phyloP scores from a whole-genome alignment of 768 basidiomycete species.

The Lactarius trivialis region DNA sequence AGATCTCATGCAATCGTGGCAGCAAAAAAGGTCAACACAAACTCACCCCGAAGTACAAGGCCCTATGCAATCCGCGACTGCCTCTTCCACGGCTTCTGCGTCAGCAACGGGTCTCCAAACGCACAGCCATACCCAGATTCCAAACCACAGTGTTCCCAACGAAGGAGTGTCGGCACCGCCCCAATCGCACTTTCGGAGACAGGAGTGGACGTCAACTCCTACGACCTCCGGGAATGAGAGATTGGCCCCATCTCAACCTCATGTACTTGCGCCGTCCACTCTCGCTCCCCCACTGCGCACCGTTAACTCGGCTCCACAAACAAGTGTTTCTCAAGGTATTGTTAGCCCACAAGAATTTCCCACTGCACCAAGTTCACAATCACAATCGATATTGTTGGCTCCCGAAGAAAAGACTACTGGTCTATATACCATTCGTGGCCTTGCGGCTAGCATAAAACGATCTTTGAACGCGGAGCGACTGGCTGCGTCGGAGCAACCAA shows the following conservation, averaged over 20 bases:
- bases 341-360: neutral
- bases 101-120: neutral
- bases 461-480: conserved; percentile 17
- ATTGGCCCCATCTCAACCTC: neutral
- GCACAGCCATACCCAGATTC: neutral
- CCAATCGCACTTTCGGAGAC: neutral
- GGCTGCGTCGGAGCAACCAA: neutral
- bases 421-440: conserved; percentile 13
- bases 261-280: neutral
- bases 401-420: conserved; percentile 5
- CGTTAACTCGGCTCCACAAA: neutral
- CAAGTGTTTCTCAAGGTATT: neutral
- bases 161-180: neutral
- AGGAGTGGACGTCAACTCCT: neutral
- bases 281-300: neutral
- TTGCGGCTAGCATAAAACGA: conserved; percentile 18
- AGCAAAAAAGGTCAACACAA: neutral
- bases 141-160: neutral
- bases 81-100: neutral
- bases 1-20: neutral
- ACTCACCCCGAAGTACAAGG: neutral
- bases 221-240: neutral
- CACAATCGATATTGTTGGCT: conserved; percentile 13
- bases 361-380: conserved; percentile 6
- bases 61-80: neutral